Evolutionary conservation across 768 basidiomycete species (phyloP), one percentile per base, ranked within the genome.

Genomic region (Harrya chromipes): DNA sequence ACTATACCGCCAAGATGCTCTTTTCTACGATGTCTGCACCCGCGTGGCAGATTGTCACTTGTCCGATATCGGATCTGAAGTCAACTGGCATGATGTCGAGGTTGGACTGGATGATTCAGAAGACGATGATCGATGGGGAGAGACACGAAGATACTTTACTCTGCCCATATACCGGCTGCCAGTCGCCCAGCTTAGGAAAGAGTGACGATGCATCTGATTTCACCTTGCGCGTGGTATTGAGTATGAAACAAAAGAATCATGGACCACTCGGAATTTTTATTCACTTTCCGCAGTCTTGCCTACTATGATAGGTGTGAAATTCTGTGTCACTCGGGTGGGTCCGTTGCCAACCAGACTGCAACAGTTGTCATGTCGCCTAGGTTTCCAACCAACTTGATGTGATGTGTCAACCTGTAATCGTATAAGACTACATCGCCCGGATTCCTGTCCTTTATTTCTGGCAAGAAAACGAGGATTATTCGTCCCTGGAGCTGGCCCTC

Each of bases 21-120:
- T 86, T 8, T 93, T 94, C 62, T 93, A 97, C 66, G 92, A 97
- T 59, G 89, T 97, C 8, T 95, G 91, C 63, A 90, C 88, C 1
- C 81, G 77, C 52, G 75, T 99, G 4, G 79, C 90, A 0, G 92
- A 94, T 52, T 68, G 94, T 33, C 92, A 98, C 63, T 76, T 99
- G 26, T 72, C 81, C n/a, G 83, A 90, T 40, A 71, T 90, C 1
- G 94, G 95, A 0, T 63, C 90, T n/a, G 72, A 83, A 38, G 82
- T 92, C 21, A 59, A 76, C 33, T 99, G 97, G 97, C 74, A 72
- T 47, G 87, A 94, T 59, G 80, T 98, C 5, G 82, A 88, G 49
- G 83, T 93, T 24, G 76, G 76, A 19, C 64, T 68, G 33, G 75
- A 71, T 43, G 64, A 70, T n/a, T 11, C 50, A 19, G 53, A 58